Conservation (phyloP, 2,329 filamentous ascomycete genomes). For the Fusarium concolor region DNA sequence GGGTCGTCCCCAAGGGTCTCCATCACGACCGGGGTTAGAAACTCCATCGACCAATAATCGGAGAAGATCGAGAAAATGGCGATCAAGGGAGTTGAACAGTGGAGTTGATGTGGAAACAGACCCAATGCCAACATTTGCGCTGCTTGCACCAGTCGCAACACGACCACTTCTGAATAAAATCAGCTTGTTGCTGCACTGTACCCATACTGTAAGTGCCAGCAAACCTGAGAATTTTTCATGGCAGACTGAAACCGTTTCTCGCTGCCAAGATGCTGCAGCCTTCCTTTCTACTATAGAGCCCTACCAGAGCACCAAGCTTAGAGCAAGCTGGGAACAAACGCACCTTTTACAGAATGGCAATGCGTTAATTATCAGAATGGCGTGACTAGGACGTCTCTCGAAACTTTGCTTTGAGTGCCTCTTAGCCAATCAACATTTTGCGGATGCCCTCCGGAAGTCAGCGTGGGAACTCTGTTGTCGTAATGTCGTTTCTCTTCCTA, state of each 20-base stretch:
- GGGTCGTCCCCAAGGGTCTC: slow-evolving; percentile 49
- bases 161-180: background rate
- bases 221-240: background rate
- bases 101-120: slow-evolving; percentile 9
- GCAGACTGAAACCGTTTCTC: background rate
- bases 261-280: background rate
- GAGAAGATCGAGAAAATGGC: slow-evolving; percentile 47
- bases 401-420: background rate
- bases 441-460: slow-evolving; percentile 25
- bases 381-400: slow-evolving; percentile 15
- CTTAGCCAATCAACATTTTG: slow-evolving; percentile 20
- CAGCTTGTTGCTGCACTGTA: background rate
- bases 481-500: slow-evolving; percentile 24
- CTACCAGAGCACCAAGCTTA: background rate
- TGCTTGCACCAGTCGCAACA: slow-evolving; percentile 21
- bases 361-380: slow-evolving; percentile 8
- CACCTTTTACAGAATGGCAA: background rate
- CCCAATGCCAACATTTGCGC: slow-evolving; percentile 18
- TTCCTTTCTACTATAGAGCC: background rate
- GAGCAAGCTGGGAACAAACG: background rate
- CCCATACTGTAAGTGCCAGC: background rate
- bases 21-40: slow-evolving; percentile 43
- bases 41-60: slow-evolving; percentile 52
- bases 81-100: slow-evolving; percentile 30
- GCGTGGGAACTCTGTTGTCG: slow-evolving; percentile 31